Conservation (phyloP, 2,329 filamentous ascomycete species). For the Pyrenochaeta sp. region DNA sequence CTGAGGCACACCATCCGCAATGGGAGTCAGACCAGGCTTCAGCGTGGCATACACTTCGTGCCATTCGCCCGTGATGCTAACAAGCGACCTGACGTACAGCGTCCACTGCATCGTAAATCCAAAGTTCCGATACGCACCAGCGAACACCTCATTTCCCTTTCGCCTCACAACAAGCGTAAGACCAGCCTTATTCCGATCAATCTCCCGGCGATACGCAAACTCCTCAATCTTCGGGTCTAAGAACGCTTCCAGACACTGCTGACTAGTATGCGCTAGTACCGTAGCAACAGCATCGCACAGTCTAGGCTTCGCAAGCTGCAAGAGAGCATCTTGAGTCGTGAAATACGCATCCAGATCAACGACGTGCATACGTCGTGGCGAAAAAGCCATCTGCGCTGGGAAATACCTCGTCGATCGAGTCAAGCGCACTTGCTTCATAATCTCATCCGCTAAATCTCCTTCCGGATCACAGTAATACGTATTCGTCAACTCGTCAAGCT, state of each 20-base stretch:
- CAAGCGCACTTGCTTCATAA: slow-evolving; percentile 5
- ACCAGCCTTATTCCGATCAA: slow-evolving; percentile 5
- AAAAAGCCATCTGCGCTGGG: neutral
- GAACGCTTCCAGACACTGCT: slow-evolving; percentile 19
- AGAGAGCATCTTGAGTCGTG: neutral
- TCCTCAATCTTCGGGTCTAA: slow-evolving; percentile 14
- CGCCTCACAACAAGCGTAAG: slow-evolving; percentile 14
- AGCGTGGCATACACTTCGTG: slow-evolving; percentile 20
- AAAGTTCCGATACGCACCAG: slow-evolving; percentile 22
- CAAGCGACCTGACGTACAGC: slow-evolving; percentile 13
- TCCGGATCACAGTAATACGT: slow-evolving; percentile 10
- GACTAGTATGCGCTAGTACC: slow-evolving; percentile 18
- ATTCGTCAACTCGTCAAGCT: slow-evolving; percentile 4
- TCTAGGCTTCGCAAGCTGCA: slow-evolving; percentile 14
- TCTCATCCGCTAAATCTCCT: slow-evolving; percentile 13
- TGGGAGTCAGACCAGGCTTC: slow-evolving; percentile 5
- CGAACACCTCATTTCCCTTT: slow-evolving; percentile 13
- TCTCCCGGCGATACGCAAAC: slow-evolving; percentile 24
- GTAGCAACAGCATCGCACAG: slow-evolving; percentile 27
- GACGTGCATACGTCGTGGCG: slow-evolving; percentile 16
- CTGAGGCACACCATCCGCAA: slow-evolving; percentile 4
- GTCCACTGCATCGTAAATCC: slow-evolving; percentile 25
- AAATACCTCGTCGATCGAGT: slow-evolving; percentile 3
- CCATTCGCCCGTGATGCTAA: slow-evolving; percentile 23
- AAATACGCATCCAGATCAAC: slow-evolving; percentile 15